A percentile compares a stretch with the other conserved stretches of the same genome.
Evolutionary conservation across 2,329 filamentous ascomycete genomes (phyloP).

Genomic region (Calcarisporium arbuscula): DNA sequence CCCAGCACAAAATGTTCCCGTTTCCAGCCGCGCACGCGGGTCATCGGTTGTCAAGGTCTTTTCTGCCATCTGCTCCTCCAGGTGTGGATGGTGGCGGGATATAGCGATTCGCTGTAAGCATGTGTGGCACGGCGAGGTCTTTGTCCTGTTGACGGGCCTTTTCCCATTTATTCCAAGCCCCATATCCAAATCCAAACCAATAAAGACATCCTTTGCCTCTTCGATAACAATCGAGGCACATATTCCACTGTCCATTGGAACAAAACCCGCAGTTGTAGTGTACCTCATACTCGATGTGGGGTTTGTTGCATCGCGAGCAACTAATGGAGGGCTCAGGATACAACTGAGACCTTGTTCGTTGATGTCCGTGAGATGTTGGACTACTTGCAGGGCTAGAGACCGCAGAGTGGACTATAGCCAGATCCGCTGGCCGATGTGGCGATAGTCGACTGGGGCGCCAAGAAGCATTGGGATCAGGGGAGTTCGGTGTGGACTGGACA

Average conservation of each 20-base stretch:
- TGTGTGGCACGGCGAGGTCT: conserved; percentile 44
- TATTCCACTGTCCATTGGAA: conserved; percentile 63
- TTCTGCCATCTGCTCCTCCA: conserved; percentile 47
- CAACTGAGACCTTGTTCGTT: conserved; percentile 39
- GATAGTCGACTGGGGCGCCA: no score
- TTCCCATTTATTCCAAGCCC: conserved; percentile 63
- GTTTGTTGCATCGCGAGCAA: conserved; percentile 64
- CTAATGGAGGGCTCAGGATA: conserved; percentile 66
- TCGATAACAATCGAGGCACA: conserved; percentile 79
- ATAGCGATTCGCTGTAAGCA: conserved; percentile 53
- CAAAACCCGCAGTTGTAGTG: conserved; percentile 79
- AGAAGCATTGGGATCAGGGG: no score
- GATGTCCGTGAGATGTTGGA: conserved; percentile 27
- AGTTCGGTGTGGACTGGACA: conserved; percentile 7
- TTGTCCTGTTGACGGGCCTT: conserved; percentile 35
- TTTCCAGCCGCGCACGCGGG: conserved; percentile 61
- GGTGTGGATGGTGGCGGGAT: conserved; percentile 41
- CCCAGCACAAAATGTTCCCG: conserved; percentile 76
- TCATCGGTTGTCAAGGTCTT: conserved; percentile 60
- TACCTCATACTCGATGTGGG: conserved; percentile 75
- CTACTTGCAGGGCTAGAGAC: conserved; percentile 25
- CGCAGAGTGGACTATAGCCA: conserved; percentile 29
- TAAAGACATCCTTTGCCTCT: conserved; percentile 69
- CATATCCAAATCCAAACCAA: conserved; percentile 82
- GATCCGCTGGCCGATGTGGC: conserved; percentile 30